A percentile compares a stretch with the other conserved stretches of the same genome.
These are phyloP conservation scores for Penicillium sp. DNA, from an alignment of 2,329 filamentous ascomycete species.

Conservation along the genomic window DNA sequence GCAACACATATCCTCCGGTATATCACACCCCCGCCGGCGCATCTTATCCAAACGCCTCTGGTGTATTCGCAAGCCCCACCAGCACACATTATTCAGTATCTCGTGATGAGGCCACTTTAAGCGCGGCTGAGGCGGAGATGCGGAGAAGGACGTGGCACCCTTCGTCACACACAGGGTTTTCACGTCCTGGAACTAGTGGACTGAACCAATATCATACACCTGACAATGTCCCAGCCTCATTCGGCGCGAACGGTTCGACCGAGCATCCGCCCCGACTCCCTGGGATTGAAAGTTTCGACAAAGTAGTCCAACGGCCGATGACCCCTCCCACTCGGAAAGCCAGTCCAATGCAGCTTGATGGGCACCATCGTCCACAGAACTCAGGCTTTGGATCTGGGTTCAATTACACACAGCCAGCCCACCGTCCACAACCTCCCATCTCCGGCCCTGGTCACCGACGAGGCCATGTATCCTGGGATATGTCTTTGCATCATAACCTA, in stretches of 20 bases:
- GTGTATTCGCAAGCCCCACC: slow-evolving; percentile 66
- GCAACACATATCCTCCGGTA: slow-evolving; percentile 55
- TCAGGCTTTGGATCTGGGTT: slow-evolving; percentile 36
- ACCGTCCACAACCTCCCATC: slow-evolving; percentile 41
- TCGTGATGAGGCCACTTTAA: slow-evolving; percentile 34
- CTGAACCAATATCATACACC: slow-evolving; percentile 73
- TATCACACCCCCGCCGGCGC: slow-evolving; percentile 56
- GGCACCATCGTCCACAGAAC: slow-evolving; percentile 32
- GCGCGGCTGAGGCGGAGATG: slow-evolving; percentile 67
- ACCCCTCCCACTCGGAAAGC: slow-evolving; percentile 64
- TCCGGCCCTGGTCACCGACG: slow-evolving; percentile 46
- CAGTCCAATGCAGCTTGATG: slow-evolving; percentile 77
- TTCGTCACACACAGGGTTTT: slow-evolving; percentile 61
- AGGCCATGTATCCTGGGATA: slow-evolving; percentile 50
- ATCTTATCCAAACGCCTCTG: slow-evolving; percentile 57
- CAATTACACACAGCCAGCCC: slow-evolving; percentile 33
- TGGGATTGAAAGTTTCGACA: slow-evolving; percentile 89
- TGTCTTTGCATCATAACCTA: slow-evolving; percentile 45
- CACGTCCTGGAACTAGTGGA: slow-evolving; percentile 66
- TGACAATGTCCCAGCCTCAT: slow-evolving; percentile 57
- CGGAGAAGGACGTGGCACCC: slow-evolving; percentile 89
- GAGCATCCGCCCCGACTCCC: slow-evolving; percentile 69
- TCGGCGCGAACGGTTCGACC: slow-evolving; percentile 52
- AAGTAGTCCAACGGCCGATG: slow-evolving; percentile 59
- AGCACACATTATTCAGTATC: slow-evolving; percentile 55